These are phyloP conservation scores for Bretziella fagacearum DNA, from an alignment of 2,329 filamentous ascomycete species.

Conservation along the genomic window DNA sequence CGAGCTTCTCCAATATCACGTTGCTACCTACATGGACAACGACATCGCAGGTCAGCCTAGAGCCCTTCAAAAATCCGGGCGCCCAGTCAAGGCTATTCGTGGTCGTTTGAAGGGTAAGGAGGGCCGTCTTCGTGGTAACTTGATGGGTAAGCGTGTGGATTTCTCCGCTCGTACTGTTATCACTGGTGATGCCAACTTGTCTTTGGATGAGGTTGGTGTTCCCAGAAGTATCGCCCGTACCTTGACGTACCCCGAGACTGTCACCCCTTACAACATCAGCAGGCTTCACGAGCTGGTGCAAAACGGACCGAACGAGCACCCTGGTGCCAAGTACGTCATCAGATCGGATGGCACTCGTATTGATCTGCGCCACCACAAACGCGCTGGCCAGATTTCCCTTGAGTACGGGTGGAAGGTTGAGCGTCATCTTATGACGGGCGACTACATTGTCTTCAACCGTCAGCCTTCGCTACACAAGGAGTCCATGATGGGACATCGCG, in stretches of 20 bases:
- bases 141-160: conserved; percentile 99
- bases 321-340: conserved; percentile 92
- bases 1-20: conserved; percentile 84
- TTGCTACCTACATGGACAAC: conserved; percentile 99
- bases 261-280: conserved; percentile 94
- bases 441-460: conserved; percentile 99
- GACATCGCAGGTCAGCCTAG: conserved; percentile 93
- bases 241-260: conserved; percentile 89
- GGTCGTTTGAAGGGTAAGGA: conserved; percentile 98
- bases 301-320: conserved; percentile 88
- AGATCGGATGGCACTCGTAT: conserved; percentile 86
- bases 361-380: conserved; percentile 83
- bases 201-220: conserved; percentile 91
- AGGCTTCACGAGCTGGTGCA: conserved; percentile 78
- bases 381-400: conserved; percentile 67
- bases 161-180: conserved; percentile 99
- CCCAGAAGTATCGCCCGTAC: conserved; percentile 84
- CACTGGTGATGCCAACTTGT: conserved; percentile 93
- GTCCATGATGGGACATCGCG: conserved; percentile 99
- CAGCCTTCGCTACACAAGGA: conserved; percentile 98
- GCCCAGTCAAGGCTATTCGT: conserved; percentile 91
- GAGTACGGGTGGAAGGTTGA: conserved; percentile 99
- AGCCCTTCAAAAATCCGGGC: conserved; percentile 88
- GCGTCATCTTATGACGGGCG: conserved; percentile 84
- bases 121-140: conserved; percentile 87